A percentile compares a stretch with the other conserved stretches of the same genome.
These are phyloP conservation scores for Cetraspora pellucida DNA, from an alignment of 192 early-diverging fungal genomes.

Conservation along the genomic window DNA sequence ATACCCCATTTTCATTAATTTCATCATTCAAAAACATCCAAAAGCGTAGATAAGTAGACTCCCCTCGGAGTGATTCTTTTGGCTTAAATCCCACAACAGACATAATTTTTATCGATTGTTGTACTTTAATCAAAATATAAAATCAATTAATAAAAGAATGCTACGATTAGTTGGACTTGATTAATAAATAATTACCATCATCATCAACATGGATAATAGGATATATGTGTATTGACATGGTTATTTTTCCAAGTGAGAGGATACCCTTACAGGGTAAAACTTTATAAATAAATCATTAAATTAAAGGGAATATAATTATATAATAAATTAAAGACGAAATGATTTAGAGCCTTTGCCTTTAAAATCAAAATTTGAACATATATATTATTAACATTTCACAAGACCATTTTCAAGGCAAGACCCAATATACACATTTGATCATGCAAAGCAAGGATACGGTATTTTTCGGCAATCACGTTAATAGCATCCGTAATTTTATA, in stretches of 20 bases:
- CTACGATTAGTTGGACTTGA: background rate
- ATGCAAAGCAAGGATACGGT: background rate
- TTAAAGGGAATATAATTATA: too few species aligned
- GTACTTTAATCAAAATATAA: background rate
- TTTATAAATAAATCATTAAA: background rate
- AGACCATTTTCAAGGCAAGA: too few species aligned
- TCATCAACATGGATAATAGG: background rate
- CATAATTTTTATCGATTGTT: background rate
- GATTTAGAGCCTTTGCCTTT: background rate
- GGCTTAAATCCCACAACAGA: conserved; percentile 15
- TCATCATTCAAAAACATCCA: conserved; percentile 18
- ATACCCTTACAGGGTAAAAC: background rate
- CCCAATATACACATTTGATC: too few species aligned
- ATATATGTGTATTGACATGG: conserved; percentile 3
- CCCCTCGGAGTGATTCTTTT: background rate
- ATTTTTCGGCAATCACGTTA: conserved; percentile 10
- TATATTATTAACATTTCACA: background rate
- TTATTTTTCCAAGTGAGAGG: background rate
- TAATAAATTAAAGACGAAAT: too few species aligned
- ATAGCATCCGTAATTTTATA: background rate
- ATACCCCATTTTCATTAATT: background rate
- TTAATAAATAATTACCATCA: background rate
- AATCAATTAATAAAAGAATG: background rate
- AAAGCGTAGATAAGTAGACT: background rate
- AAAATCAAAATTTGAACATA: background rate